Percentiles rank a stretch among this genome's conserved stretches.
phyloP scores from a whole-genome alignment of 805 yeast species.

The Kazachstania bromeliacearum region DNA sequence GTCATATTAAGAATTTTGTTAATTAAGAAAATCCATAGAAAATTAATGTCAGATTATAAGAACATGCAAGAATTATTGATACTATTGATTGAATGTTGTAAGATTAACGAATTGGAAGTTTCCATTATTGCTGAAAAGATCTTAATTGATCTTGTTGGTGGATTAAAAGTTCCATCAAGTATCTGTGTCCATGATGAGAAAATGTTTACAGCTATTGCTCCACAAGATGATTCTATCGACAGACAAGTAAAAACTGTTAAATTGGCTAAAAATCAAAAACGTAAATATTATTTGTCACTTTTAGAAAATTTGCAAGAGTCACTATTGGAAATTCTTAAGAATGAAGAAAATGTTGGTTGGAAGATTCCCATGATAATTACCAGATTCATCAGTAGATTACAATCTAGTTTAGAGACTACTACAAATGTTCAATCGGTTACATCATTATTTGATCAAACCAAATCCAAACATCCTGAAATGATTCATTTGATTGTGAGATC shows the following conservation, averaged over 20 bases:
- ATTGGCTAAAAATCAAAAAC: constrained; percentile 51
- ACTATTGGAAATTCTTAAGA: constrained; percentile 20
- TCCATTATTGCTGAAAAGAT: constrained; percentile 45
- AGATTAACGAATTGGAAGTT: constrained; percentile 48
- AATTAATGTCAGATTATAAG: constrained; percentile 48
- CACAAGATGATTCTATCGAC: constrained; percentile 40
- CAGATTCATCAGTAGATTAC: constrained; percentile 42
- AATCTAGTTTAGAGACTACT: constrained; percentile 43
- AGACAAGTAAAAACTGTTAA: constrained; percentile 53
- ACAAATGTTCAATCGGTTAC: constrained; percentile 34
- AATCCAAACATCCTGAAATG: constrained; percentile 60
- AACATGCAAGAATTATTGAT: constrained; percentile 40
- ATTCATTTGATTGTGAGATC: constrained; percentile 56
- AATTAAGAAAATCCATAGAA: constrained; percentile 47
- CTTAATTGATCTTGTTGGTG: constrained; percentile 33
- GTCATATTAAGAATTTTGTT: constrained; percentile 54
- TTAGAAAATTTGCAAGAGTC: constrained; percentile 36
- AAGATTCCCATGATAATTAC: constrained; percentile 41
- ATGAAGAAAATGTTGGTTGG: constrained; percentile 38
- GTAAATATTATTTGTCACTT: constrained; percentile 34
- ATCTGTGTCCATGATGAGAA: constrained; percentile 45
- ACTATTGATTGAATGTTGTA: constrained; percentile 45
- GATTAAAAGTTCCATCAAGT: constrained; percentile 42
- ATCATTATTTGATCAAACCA: constrained; percentile 39
- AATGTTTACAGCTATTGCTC: constrained; percentile 39